Conservation (phyloP, 257 asterid species). For the Capsicum chinense region DNA sequence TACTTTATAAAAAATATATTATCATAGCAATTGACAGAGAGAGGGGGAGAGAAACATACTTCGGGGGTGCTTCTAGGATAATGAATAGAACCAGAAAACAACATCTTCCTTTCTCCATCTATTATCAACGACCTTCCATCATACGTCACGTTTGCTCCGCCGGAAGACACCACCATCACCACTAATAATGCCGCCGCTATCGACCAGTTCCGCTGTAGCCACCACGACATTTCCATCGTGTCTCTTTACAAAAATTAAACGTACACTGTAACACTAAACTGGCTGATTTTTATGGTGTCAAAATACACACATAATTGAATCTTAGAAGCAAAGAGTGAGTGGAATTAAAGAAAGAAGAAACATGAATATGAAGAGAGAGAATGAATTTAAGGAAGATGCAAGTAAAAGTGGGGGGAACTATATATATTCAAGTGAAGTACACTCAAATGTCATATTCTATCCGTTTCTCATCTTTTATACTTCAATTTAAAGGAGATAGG, state of each 20-base stretch:
- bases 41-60: slow-evolving; percentile 42
- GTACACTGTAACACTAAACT: not conserved
- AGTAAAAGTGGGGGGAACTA: not conserved
- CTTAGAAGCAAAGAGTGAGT: not conserved
- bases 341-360: not conserved
- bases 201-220: slow-evolving; percentile 39
- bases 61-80: slow-evolving; percentile 89
- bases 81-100: slow-evolving; percentile 90
- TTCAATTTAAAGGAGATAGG: not conserved
- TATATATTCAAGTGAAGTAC: not conserved
- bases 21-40: too few species aligned
- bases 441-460: not conserved
- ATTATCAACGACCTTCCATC: slow-evolving; percentile 75
- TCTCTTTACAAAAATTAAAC: not conserved
- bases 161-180: slow-evolving; percentile 36
- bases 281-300: not conserved
- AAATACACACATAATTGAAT: not conserved
- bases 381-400: not conserved
- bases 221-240: slow-evolving; percentile 8
- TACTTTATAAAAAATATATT: too few species aligned
- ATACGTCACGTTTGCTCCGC: slow-evolving; percentile 55
- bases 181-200: not conserved
- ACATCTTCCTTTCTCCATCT: slow-evolving; percentile 63
- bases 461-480: not conserved
- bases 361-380: not conserved